A percentile compares a stretch with the other conserved stretches of the same genome.
These are phyloP conservation scores for Pleurotus pulmonarius DNA, from an alignment of 768 basidiomycete species.

Conservation along the genomic window DNA sequence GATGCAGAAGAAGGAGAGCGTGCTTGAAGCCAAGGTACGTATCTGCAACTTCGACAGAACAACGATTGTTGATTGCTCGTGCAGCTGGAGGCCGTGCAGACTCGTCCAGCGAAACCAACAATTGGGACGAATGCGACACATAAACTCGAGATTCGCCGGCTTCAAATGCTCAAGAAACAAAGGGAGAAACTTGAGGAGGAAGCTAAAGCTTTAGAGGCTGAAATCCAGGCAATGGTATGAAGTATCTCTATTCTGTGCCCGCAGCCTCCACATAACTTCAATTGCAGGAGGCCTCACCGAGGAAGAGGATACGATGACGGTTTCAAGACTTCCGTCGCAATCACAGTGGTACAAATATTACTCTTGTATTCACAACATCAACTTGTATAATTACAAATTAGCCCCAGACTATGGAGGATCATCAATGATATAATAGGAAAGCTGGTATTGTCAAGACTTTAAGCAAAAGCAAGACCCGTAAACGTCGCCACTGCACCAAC, in stretches of 20 bases:
- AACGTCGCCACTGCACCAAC: slow-evolving; percentile 60
- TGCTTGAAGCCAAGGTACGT: slow-evolving; percentile 61
- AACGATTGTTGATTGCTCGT: neutral
- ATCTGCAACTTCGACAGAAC: neutral
- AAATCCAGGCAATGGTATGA: slow-evolving; percentile 55
- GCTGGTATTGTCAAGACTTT: neutral
- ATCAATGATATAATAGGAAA: neutral
- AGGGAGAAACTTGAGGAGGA: slow-evolving; percentile 67
- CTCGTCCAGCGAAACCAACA: slow-evolving; percentile 37
- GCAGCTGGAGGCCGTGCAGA: slow-evolving; percentile 56
- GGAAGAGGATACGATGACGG: neutral
- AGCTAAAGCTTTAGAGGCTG: slow-evolving; percentile 52
- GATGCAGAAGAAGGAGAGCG: slow-evolving; percentile 58
- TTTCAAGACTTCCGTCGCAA: too few species aligned
- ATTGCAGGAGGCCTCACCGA: slow-evolving; percentile 2
- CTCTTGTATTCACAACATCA: too few species aligned
- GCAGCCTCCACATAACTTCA: too few species aligned
- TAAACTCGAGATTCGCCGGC: slow-evolving; percentile 63
- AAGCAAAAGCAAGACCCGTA: slow-evolving; percentile 52
- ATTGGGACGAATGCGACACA: slow-evolving; percentile 50
- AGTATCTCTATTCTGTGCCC: neutral
- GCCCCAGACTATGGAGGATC: neutral
- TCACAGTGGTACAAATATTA: too few species aligned
- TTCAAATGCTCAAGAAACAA: slow-evolving; percentile 64
- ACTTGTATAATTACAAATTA: too few species aligned